Evolutionary conservation across 805 yeast species (phyloP).

Genomic region (Yarrowia sp.): DNA sequence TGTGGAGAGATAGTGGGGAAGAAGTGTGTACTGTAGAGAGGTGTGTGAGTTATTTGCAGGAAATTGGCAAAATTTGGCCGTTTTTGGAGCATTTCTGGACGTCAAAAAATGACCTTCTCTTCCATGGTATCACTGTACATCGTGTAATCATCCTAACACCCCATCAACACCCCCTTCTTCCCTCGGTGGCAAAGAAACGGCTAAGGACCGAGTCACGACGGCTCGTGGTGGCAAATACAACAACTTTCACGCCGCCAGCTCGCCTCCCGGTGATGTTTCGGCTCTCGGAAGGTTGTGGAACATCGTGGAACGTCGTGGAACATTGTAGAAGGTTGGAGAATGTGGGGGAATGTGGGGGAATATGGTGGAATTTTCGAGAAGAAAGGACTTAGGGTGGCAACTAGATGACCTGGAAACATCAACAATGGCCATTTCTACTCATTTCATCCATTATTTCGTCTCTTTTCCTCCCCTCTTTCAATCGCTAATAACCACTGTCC

Average conservation of each 20-base stretch:
- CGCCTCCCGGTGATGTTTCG: not conserved
- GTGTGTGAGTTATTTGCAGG: not conserved
- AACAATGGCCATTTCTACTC: too few relatives aligned
- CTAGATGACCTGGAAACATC: too few relatives aligned
- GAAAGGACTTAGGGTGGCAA: too few relatives aligned
- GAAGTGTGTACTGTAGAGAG: not conserved
- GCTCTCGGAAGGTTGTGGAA: conserved; percentile 6
- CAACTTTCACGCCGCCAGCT: not conserved
- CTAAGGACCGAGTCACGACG: not conserved
- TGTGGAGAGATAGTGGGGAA: not conserved
- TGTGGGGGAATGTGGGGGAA: too few relatives aligned
- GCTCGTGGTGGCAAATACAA: not conserved
- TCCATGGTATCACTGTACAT: too few relatives aligned
- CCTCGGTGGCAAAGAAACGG: not conserved
- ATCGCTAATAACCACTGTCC: too few relatives aligned
- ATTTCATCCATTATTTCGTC: too few relatives aligned
- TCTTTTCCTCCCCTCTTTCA: too few relatives aligned
- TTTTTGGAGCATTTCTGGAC: too few relatives aligned
- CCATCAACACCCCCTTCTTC: not conserved
- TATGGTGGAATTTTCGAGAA: not conserved
- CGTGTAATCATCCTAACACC: too few relatives aligned
- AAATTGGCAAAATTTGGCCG: too few relatives aligned
- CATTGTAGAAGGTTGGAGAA: not conserved
- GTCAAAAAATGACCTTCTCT: too few relatives aligned
- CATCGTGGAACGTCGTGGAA: conserved; percentile 9